Conservation (phyloP, 2,329 filamentous ascomycete species). For the Talaromyces atroroseus region DNA sequence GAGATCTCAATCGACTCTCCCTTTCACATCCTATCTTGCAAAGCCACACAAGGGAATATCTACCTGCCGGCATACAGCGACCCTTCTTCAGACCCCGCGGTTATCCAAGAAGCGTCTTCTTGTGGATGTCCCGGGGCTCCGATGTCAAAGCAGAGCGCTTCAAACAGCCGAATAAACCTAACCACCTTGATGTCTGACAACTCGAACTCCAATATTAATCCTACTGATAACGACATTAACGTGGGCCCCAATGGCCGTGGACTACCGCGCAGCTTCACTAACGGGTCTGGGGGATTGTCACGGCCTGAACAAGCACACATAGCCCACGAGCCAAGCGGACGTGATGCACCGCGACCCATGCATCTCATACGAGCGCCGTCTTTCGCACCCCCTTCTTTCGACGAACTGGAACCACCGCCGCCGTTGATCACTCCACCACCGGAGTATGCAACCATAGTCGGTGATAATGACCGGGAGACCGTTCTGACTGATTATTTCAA, state of each 20-base stretch:
- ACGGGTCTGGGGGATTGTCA: conserved; percentile 36
- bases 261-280: conserved; percentile 32
- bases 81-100: conserved; percentile 46
- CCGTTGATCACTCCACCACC: conserved; percentile 75
- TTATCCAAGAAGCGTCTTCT: conserved; percentile 53
- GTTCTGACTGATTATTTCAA: conserved; percentile 81
- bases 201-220: neutral
- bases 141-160: conserved; percentile 25
- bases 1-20: conserved; percentile 96
- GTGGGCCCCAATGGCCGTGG: neutral
- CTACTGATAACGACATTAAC: neutral
- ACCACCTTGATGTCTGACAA: neutral
- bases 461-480: conserved; percentile 59
- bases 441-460: conserved; percentile 74
- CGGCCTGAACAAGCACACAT: conserved; percentile 48
- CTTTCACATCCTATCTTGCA: conserved; percentile 87
- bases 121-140: conserved; percentile 66
- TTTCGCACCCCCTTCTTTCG: conserved; percentile 82
- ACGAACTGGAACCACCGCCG: conserved; percentile 69
- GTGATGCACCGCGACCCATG: conserved; percentile 60
- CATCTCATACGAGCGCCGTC: conserved; percentile 78
- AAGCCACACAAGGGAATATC: conserved; percentile 86
- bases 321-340: conserved; percentile 30
- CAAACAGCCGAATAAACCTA: conserved; percentile 16
- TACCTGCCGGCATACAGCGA: conserved; percentile 73